Percentiles rank a stretch among this genome's conserved stretches.
Evolutionary conservation across 1,284 basidiomycete species (phyloP).

Genomic region (Vanrija sp.): DNA sequence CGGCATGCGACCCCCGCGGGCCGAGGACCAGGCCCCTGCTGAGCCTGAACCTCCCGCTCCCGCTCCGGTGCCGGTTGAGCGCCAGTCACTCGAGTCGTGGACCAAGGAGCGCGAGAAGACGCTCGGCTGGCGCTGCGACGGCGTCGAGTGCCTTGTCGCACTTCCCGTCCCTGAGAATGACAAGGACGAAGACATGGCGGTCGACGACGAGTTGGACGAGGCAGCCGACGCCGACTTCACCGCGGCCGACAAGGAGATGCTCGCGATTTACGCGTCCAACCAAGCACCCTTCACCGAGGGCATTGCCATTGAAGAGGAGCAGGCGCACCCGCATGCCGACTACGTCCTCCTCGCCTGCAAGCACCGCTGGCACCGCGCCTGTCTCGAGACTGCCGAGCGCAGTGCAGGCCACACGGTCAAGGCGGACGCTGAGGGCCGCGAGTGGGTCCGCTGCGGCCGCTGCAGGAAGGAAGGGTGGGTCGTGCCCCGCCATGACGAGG

Average conservation of each 20-base stretch:
- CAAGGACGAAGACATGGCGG: conserved; percentile 15
- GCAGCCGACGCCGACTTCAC: conserved; percentile 6
- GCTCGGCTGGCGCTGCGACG: conserved; percentile 45
- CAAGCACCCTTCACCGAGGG: conserved; percentile 17
- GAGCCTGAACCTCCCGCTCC: background rate
- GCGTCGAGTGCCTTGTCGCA: conserved; percentile 31
- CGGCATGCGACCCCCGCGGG: background rate
- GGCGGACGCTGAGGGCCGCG: conserved; percentile 17
- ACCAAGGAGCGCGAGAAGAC: conserved; percentile 31
- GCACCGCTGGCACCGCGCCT: conserved; percentile 39
- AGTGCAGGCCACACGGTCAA: conserved; percentile 18
- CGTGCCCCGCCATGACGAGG: conserved; percentile 5
- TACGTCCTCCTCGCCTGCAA: conserved; percentile 31
- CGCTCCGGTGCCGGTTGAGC: conserved; percentile 6
- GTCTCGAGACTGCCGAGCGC: conserved; percentile 32
- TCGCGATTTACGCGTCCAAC: conserved; percentile 27
- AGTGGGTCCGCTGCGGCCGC: conserved; percentile 36
- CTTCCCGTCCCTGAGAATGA: conserved; percentile 19
- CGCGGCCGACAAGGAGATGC: conserved; percentile 27
- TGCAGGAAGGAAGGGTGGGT: conserved; percentile 43
- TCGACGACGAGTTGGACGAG: conserved; percentile 7
- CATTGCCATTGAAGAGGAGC: background rate
- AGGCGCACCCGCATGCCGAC: background rate
- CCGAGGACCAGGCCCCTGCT: background rate
- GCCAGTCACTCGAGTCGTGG: conserved; percentile 35